phyloP scores from a whole-genome alignment of 768 basidiomycete species.

The Boletus reticuloceps region DNA sequence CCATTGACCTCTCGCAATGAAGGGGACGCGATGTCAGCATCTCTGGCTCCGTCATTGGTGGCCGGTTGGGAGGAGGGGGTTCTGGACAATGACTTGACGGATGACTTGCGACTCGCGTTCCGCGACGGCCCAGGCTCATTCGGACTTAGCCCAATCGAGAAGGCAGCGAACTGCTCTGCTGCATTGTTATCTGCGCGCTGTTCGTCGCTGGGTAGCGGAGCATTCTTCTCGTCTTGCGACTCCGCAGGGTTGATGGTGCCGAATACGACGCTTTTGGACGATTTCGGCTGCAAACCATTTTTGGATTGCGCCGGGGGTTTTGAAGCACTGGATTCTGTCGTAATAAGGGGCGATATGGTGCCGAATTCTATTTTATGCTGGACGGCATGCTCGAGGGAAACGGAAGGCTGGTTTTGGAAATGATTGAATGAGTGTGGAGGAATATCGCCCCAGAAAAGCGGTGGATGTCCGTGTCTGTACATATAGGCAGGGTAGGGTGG shows the following conservation, averaged over 20 bases:
- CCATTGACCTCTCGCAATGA: conserved; percentile 10
- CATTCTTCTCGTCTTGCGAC: conserved; percentile 2
- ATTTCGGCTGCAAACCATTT: conserved; percentile 5
- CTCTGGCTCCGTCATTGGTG: background rate
- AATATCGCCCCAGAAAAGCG: conserved; percentile 38
- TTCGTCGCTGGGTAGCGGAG: background rate
- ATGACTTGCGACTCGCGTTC: conserved; percentile 26
- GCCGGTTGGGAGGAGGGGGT: background rate
- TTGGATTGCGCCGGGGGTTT: conserved; percentile 1
- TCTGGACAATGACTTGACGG: conserved; percentile 17
- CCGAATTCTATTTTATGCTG: conserved; percentile 16
- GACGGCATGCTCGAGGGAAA: conserved; percentile 9
- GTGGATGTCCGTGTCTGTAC: conserved; percentile 36
- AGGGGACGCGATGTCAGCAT: background rate
- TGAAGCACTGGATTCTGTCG: conserved; percentile 9
- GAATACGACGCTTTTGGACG: conserved; percentile 42
- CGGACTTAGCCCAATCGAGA: conserved; percentile 46
- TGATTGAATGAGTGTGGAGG: conserved; percentile 13
- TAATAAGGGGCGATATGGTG: conserved; percentile 12
- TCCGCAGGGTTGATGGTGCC: conserved; percentile 45
- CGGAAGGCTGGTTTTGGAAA: conserved; percentile 16
- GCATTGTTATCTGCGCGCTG: conserved; percentile 9
- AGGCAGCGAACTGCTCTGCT: conserved; percentile 33
- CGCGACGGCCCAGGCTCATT: conserved; percentile 32
- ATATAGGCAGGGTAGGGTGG: conserved; percentile 33